Conservation (phyloP, 352 stramenopile species). For the Pythium apleroticum region DNA sequence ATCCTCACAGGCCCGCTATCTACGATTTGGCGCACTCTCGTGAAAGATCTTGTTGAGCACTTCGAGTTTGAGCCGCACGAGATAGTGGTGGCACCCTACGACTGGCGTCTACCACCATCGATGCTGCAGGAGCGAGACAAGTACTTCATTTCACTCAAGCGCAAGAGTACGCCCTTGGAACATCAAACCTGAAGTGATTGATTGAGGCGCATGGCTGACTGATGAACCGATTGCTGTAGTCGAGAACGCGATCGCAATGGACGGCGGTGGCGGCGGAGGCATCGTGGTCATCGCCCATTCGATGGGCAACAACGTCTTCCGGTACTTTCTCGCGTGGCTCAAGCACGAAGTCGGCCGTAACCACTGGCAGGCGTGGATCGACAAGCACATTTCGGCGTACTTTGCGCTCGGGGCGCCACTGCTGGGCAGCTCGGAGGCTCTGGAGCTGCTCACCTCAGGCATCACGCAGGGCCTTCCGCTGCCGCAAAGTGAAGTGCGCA, state of each 20-base stretch:
- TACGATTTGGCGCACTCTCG: conserved; percentile 66
- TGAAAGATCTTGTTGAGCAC: conserved; percentile 64
- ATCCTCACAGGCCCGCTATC: conserved; percentile 75
- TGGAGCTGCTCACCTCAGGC: conserved; percentile 69
- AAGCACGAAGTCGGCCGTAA: conserved; percentile 71
- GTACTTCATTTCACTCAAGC: conserved; percentile 72
- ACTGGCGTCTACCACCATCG: conserved; percentile 77
- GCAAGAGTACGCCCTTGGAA: conserved; percentile 50
- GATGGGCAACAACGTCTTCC: conserved; percentile 78
- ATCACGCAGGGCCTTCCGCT: conserved; percentile 65
- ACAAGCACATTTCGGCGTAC: conserved; percentile 71
- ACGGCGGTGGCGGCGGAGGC: conserved; percentile 33
- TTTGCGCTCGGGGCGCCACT: conserved; percentile 74
- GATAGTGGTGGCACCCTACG: conserved; percentile 73
- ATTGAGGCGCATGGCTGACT: not conserved
- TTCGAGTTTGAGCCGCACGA: conserved; percentile 69
- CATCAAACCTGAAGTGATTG: conserved; percentile 4
- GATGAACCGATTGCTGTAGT: conserved; percentile 31
- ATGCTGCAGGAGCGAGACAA: conserved; percentile 72
- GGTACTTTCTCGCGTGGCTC: conserved; percentile 84
- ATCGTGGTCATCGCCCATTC: conserved; percentile 81
- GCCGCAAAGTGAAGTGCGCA: conserved; percentile 62
- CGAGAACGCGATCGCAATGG: conserved; percentile 54
- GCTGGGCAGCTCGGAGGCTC: conserved; percentile 63
- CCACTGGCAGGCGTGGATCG: conserved; percentile 76